Base-by-base conservation (phyloP, 306 rosid species). In the Mimosa bimucronata region DNA sequence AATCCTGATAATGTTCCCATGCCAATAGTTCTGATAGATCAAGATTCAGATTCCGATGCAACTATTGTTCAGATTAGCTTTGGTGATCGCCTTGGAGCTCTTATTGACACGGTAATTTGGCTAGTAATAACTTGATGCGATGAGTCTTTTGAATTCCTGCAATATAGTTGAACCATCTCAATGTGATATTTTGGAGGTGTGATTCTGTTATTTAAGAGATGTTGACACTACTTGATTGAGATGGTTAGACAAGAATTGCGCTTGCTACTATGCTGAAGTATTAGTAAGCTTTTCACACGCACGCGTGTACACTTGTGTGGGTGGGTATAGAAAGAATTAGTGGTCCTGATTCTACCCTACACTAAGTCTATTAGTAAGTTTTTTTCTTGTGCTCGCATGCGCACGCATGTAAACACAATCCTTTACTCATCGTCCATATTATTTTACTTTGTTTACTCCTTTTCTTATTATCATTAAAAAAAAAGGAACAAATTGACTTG, bases 71-170 rank as follows among this genome's bases (percentile, higher is more conserved):
- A 95, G 79, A 84, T 95, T 84, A 91, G 97, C 89, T 95, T 93
- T 88, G 98, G 97, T 5, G 98, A 95, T 93, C 94, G 94, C 79
- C 98, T 95, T 68, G 99, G 99, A 82, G 99, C 99, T 83, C 97
- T 93, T 75, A 75, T 95, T 85, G 99, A 95, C 78, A 95, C 97
- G 80, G 98, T 95, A 84, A 89, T 75, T 74, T 85, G 79, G 69
- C 80, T 83, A 21, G 50, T 82, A 65, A 61, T 75, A 78, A 73
- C 78, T 81, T 73, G 73, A 65, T 71, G 23, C 55, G 77, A 71
- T 71, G n/a, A 68, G 62, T 77, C 50, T 82, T 41, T 41, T 21
- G 44, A 19, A 37, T 7, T 19, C 66, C 58, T 67, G 53, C 65
- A 67, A 40, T 48, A 61, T 30, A 66, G 10, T 77, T 38, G 71